Conservation (phyloP, 352 stramenopile species). For the Globisporangium paroecandrum region DNA sequence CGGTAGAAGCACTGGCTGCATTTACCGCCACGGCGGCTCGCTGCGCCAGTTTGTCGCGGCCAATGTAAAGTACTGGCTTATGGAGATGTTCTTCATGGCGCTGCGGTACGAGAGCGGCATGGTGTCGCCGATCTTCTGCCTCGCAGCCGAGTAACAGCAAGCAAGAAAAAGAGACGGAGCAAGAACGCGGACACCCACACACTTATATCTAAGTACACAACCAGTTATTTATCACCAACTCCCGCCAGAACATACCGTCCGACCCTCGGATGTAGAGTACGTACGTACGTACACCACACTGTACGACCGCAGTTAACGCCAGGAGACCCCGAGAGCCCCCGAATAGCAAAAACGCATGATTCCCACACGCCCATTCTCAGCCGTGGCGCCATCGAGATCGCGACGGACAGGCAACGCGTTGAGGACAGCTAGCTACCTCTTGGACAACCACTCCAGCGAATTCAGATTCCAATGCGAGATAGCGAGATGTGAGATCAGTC, state of each 20-base stretch:
- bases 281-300: no score
- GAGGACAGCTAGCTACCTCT: no score
- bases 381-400: no score
- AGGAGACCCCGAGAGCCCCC: no score
- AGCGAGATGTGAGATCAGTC: no score
- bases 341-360: no score
- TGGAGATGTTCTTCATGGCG: slow-evolving; percentile 62
- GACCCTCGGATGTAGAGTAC: background rate
- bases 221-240: background rate
- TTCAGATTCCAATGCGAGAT: no score
- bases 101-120: slow-evolving; percentile 57
- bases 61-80: slow-evolving; percentile 48
- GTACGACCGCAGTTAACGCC: no score
- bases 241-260: background rate
- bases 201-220: background rate
- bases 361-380: no score
- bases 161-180: background rate
- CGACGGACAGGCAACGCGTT: no score
- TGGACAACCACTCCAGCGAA: no score
- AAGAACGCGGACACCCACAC: no score
- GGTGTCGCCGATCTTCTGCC: slow-evolving; percentile 42
- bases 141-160: slow-evolving; percentile 18
- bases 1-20: slow-evolving; percentile 25
- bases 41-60: slow-evolving; percentile 35
- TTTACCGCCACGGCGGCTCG: slow-evolving; percentile 51